phyloP scores from a whole-genome alignment of 495 filamentous ascomycete species.

The Immersiella caudata region DNA sequence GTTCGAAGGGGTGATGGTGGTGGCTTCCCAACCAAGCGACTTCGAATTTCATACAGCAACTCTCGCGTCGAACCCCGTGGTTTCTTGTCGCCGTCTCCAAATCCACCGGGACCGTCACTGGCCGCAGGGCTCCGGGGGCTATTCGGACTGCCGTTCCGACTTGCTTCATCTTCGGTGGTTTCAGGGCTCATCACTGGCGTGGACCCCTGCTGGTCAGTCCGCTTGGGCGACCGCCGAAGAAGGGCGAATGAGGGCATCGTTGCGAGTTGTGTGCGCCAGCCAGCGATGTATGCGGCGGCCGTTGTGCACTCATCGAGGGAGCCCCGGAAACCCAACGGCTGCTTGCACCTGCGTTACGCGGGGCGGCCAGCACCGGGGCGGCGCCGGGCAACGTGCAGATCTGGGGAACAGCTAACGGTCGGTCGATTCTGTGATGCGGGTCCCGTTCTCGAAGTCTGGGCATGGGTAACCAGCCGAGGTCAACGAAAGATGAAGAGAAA shows the following conservation, averaged over 20 bases:
- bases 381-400: slow-evolving; percentile 15
- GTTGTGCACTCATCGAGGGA: slow-evolving; percentile 24
- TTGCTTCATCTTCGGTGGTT: slow-evolving; percentile 25
- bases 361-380: background rate
- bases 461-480: background rate
- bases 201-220: slow-evolving; percentile 12
- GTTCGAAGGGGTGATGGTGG: slow-evolving; percentile 22
- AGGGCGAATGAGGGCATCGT: slow-evolving; percentile 40
- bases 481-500: background rate
- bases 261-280: slow-evolving; percentile 15
- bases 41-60: slow-evolving; percentile 39
- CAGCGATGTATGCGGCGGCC: slow-evolving; percentile 13
- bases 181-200: slow-evolving; percentile 15
- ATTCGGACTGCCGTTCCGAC: background rate
- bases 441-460: background rate
- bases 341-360: slow-evolving; percentile 8
- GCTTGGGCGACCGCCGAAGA: slow-evolving; percentile 31
- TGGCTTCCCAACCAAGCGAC: slow-evolving; percentile 34
- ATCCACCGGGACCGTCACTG: background rate
- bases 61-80: slow-evolving; percentile 28
- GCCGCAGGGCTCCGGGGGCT: slow-evolving; percentile 1
- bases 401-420: slow-evolving; percentile 5
- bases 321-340: slow-evolving; percentile 10
- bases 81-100: slow-evolving; percentile 6
- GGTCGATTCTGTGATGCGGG: slow-evolving; percentile 1